These are phyloP conservation scores for Umbelopsis sp. DNA, from an alignment of 192 early-diverging fungal species.

Conservation along the genomic window DNA sequence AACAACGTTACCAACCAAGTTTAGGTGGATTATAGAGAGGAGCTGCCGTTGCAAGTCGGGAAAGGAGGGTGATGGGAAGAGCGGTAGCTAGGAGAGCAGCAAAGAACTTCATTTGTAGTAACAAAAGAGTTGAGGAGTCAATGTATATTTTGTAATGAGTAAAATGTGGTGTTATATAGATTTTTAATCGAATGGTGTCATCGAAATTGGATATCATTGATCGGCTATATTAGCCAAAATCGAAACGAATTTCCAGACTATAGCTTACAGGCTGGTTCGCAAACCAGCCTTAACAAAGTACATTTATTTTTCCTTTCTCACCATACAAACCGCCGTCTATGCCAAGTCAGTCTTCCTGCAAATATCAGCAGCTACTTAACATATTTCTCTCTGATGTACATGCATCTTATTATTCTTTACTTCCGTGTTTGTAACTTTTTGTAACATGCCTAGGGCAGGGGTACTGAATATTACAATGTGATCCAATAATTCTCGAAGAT, in stretches of 20 bases:
- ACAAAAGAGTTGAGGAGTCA: neutral
- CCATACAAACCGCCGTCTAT: neutral
- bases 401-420: too few relatives aligned
- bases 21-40: neutral
- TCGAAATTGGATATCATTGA: neutral
- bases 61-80: neutral
- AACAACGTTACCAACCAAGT: neutral
- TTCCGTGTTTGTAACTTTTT: too few relatives aligned
- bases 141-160: neutral
- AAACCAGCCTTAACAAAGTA: neutral
- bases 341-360: neutral
- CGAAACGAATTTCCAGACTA: neutral
- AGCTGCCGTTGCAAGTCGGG: neutral
- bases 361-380: neutral
- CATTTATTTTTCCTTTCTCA: neutral
- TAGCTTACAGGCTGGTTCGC: neutral
- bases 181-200: neutral
- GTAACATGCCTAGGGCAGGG: too few relatives aligned
- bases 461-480: too few relatives aligned
- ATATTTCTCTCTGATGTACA: too few relatives aligned
- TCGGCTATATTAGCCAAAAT: slow-evolving; percentile 3
- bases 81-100: neutral
- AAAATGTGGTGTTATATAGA: neutral
- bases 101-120: slow-evolving; percentile 4
- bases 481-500: too few relatives aligned